phyloP scores from a whole-genome alignment of 2,329 filamentous ascomycete genomes.

The Zasmidium angulare region DNA sequence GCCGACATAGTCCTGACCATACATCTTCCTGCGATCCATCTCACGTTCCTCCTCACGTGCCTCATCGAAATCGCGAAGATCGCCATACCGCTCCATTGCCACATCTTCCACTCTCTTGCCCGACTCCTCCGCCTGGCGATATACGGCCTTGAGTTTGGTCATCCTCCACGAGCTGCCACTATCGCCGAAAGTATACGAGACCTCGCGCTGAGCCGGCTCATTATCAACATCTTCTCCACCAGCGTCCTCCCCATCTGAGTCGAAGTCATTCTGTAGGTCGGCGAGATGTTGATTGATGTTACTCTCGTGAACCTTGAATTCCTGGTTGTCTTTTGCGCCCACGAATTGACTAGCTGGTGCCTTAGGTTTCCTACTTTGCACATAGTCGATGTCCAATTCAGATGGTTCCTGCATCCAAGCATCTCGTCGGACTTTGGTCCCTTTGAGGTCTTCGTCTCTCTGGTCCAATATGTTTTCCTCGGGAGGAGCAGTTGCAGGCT shows the following conservation, averaged over 20 bases:
- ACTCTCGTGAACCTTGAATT: constrained; percentile 71
- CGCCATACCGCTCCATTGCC: constrained; percentile 78
- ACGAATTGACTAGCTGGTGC: constrained; percentile 45
- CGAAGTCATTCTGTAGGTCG: constrained; percentile 50
- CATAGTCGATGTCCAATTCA: constrained; percentile 79
- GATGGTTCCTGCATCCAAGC: constrained; percentile 94
- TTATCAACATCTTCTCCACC: constrained; percentile 42
- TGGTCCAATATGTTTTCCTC: constrained; percentile 47
- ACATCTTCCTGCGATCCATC: constrained; percentile 75
- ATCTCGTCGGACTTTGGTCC: constrained; percentile 63
- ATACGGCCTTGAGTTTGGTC: constrained; percentile 87
- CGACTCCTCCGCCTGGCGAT: constrained; percentile 72
- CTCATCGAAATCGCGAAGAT: constrained; percentile 82
- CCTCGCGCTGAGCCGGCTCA: constrained; percentile 58
- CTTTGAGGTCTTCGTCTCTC: constrained; percentile 39
- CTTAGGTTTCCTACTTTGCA: constrained; percentile 58
- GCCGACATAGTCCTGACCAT: constrained; percentile 79
- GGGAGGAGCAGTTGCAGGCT: constrained; percentile 40
- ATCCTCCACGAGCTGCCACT: constrained; percentile 90
- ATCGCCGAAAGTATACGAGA: constrained; percentile 86
- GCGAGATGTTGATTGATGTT: constrained; percentile 76
- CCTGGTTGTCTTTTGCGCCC: constrained; percentile 59
- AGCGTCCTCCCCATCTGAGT: constrained; percentile 56
- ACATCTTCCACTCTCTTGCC: constrained; percentile 76
- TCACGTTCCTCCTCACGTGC: constrained; percentile 92